Evolutionary conservation across 495 filamentous ascomycete species (phyloP).

Genomic region (Terfezia claveryi): DNA sequence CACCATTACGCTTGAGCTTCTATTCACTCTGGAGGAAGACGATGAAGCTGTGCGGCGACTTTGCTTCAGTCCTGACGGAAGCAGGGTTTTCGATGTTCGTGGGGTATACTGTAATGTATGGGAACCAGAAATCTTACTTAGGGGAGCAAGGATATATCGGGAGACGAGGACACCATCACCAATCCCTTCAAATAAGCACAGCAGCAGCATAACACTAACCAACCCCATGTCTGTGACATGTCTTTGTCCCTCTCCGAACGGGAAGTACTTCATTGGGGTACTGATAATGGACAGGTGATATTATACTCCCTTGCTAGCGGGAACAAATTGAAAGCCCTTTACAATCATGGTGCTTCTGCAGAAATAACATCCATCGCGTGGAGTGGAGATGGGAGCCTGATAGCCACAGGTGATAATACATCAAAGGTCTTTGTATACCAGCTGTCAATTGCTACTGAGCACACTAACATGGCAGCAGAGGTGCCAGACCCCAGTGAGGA

Average conservation of each 20-base stretch:
- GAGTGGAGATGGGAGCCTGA: constrained; percentile 1
- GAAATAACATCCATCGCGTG: constrained; percentile 5
- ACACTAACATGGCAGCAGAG: neutral
- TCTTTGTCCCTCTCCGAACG: neutral
- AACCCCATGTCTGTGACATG: neutral
- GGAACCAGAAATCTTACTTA: constrained; percentile 14
- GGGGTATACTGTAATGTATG: constrained; percentile 13
- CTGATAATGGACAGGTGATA: constrained; percentile 4
- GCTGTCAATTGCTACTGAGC: neutral
- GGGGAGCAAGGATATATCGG: constrained; percentile 4
- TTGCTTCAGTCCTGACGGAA: constrained; percentile 11
- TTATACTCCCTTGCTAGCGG: constrained; percentile 1
- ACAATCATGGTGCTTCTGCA: constrained; percentile 1
- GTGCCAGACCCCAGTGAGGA: neutral
- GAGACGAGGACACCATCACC: constrained; percentile 1
- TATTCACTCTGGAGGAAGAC: constrained; percentile 7
- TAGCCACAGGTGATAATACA: constrained; percentile 6
- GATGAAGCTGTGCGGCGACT: constrained; percentile 6
- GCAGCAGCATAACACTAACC: neutral
- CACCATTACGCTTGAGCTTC: constrained; percentile 7
- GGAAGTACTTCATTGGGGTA: constrained; percentile 2
- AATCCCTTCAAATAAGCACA: neutral
- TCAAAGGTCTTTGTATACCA: constrained; percentile 2
- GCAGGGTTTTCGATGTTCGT: constrained; percentile 13
- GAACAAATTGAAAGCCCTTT: constrained; percentile 1